Evolutionary conservation across 768 basidiomycete genomes (phyloP).

Genomic region (Lactarius sp.): DNA sequence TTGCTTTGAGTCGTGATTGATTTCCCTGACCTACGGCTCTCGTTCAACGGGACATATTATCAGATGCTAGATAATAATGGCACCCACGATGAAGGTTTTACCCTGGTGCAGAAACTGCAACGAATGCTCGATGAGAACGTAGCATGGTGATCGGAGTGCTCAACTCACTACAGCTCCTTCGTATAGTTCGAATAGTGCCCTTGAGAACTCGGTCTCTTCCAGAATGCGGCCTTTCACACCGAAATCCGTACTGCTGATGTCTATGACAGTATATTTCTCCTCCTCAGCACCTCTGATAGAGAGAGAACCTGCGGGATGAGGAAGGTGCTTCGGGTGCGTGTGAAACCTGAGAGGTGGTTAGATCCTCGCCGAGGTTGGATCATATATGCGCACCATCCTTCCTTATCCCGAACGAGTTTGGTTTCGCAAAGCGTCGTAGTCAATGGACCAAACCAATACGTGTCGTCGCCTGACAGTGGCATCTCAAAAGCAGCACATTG

Average conservation of each 20-base stretch:
- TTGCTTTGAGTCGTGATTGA: constrained; percentile 72
- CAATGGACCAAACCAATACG: constrained; percentile 63
- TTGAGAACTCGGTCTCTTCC: constrained; percentile 79
- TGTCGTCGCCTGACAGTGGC: constrained; percentile 65
- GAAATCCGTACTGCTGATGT: constrained; percentile 44
- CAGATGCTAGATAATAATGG: neutral
- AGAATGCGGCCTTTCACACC: constrained; percentile 45
- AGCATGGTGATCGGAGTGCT: neutral
- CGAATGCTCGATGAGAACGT: neutral
- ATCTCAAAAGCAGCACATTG: constrained; percentile 88
- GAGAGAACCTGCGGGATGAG: constrained; percentile 67
- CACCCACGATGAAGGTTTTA: constrained; percentile 63
- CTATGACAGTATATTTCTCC: constrained; percentile 71
- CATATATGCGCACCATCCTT: constrained; percentile 59
- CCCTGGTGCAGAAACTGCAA: constrained; percentile 85
- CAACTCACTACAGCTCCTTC: constrained; percentile 75
- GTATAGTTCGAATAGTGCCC: constrained; percentile 84
- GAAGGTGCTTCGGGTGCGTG: constrained; percentile 71
- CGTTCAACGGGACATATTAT: neutral
- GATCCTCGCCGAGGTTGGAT: neutral
- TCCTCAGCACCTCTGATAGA: constrained; percentile 74
- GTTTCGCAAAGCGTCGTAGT: constrained; percentile 56
- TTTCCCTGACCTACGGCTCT: constrained; percentile 58
- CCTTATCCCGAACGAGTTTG: constrained; percentile 60
- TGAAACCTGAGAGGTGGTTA: constrained; percentile 56